Conservation (phyloP, 1,284 basidiomycete species). For the Hemileia vastatrix region DNA sequence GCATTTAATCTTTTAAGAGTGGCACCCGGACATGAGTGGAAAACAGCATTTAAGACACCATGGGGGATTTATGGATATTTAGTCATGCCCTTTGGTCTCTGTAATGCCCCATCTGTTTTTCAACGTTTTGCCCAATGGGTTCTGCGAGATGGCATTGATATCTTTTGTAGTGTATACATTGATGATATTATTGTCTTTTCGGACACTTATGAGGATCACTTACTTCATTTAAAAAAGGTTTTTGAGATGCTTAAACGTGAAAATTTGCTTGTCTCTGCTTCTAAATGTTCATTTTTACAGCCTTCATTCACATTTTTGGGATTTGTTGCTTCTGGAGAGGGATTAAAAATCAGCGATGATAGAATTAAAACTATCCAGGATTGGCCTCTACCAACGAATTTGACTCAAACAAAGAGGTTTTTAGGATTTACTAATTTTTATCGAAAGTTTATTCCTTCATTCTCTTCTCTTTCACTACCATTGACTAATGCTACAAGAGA, state of each 20-base stretch:
- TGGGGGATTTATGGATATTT: constrained; percentile 46
- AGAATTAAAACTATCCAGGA: constrained; percentile 2
- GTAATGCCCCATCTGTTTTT: constrained; percentile 45
- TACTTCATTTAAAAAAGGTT: background rate
- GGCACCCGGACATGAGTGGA: constrained; percentile 37
- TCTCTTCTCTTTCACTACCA: background rate
- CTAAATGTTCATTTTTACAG: constrained; percentile 5
- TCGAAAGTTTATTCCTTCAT: constrained; percentile 1
- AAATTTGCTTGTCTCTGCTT: background rate
- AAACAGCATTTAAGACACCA: constrained; percentile 45
- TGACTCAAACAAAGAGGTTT: background rate
- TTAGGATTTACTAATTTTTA: constrained; percentile 13
- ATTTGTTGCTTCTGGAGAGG: background rate
- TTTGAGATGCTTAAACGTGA: background rate
- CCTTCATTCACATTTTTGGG: constrained; percentile 5
- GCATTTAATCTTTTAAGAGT: constrained; percentile 42
- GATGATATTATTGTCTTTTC: constrained; percentile 17
- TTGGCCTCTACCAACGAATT: constrained; percentile 2
- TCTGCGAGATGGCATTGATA: background rate
- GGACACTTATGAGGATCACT: background rate
- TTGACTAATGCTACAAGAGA: constrained; percentile 1
- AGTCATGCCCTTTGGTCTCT: constrained; percentile 48
- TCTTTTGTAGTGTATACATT: constrained; percentile 13
- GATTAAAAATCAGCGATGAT: background rate
- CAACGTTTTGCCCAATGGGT: constrained; percentile 11